These are phyloP conservation scores for Pelargonium cotyledonis DNA, from an alignment of 441 rosid species.

Conservation along the genomic window DNA sequence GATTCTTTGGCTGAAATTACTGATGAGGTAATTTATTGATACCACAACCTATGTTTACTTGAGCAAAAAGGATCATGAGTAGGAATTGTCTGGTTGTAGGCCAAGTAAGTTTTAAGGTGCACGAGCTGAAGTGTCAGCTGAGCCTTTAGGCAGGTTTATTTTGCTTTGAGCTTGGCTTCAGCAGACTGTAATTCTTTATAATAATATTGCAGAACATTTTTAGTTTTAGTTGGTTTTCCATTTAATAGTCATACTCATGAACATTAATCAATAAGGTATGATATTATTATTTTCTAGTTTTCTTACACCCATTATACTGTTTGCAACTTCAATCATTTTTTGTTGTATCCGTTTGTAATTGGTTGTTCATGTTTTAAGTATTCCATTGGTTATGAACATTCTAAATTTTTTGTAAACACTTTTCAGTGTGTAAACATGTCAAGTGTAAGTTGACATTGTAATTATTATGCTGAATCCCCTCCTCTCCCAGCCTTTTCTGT, in stretches of 20 bases:
- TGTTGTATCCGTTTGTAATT: not conserved
- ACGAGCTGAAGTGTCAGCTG: not conserved
- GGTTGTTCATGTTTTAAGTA: not conserved
- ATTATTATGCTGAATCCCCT: no score
- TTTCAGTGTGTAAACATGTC: no score
- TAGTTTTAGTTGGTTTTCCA: not conserved
- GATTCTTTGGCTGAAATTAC: conserved; percentile 29
- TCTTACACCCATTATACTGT: not conserved
- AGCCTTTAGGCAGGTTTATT: not conserved
- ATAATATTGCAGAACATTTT: not conserved
- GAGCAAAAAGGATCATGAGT: not conserved
- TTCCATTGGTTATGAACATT: no score
- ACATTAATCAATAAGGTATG: not conserved
- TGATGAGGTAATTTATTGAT: conserved; percentile 47
- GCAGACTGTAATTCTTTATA: not conserved
- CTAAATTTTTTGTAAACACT: no score
- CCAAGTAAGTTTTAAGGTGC: not conserved
- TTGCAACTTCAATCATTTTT: not conserved
- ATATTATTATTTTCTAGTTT: not conserved
- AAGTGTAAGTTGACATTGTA: no score
- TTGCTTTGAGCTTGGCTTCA: not conserved
- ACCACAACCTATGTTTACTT: conserved; percentile 12
- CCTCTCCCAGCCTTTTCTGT: no score
- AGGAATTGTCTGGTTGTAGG: not conserved
- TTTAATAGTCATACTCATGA: not conserved